Conservation (phyloP, 129 eudicot species). For the Artemisia tridentata region DNA sequence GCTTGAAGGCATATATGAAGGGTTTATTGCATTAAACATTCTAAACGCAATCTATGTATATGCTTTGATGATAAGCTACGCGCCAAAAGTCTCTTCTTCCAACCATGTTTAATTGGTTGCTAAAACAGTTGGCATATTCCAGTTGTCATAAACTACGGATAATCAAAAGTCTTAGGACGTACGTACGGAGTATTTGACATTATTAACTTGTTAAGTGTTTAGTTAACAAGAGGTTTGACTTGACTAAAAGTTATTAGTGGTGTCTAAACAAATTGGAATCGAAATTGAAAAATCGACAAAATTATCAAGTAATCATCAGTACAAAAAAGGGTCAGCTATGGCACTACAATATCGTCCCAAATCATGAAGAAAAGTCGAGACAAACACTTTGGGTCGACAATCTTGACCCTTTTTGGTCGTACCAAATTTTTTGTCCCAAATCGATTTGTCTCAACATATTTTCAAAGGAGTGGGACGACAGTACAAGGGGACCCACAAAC, state of each 20-base stretch:
- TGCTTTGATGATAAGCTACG: slow-evolving; percentile 29
- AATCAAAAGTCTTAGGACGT: slow-evolving; percentile 4
- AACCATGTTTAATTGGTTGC: slow-evolving; percentile 13
- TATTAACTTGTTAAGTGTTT: not conserved
- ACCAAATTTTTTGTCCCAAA: too few species aligned
- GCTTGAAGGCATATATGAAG: not conserved
- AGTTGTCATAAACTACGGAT: slow-evolving; percentile 14
- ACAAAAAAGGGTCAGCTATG: too few species aligned
- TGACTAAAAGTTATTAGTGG: not conserved
- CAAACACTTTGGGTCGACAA: too few species aligned
- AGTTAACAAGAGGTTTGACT: not conserved
- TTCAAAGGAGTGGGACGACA: too few species aligned
- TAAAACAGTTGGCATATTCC: slow-evolving; percentile 13
- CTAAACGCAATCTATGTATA: slow-evolving; percentile 32
- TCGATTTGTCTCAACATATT: too few species aligned
- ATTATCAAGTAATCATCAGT: too few species aligned
- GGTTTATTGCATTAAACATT: slow-evolving; percentile 16
- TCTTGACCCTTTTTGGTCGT: too few species aligned
- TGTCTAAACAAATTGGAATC: not conserved
- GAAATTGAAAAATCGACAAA: too few species aligned
- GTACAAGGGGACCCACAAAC: too few species aligned
- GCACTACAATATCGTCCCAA: too few species aligned
- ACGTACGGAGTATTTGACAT: not conserved
- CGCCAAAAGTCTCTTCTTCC: slow-evolving; percentile 17
- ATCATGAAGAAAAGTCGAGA: too few species aligned